These are phyloP conservation scores for Rubia yunnanensis DNA, from an alignment of 257 asterid genomes.

Conservation along the genomic window DNA sequence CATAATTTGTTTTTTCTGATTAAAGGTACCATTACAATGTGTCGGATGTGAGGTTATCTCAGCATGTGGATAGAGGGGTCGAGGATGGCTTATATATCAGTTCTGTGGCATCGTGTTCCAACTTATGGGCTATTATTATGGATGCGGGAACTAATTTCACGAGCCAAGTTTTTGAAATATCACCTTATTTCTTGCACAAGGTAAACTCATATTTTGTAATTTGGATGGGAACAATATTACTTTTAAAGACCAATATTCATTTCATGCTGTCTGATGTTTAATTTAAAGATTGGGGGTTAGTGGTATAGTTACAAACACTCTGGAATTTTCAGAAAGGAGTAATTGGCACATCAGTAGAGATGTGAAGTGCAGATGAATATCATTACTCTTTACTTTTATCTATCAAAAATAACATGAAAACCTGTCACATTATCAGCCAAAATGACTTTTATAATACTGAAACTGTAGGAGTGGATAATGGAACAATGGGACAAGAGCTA, in stretches of 20 bases:
- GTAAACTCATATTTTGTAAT: slow-evolving; percentile 11
- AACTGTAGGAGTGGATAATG: slow-evolving; percentile 40
- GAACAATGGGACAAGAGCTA: slow-evolving; percentile 45
- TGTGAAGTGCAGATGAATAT: no score
- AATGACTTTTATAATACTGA: slow-evolving; percentile 2
- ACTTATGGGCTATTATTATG: slow-evolving; percentile 44
- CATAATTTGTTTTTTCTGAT: background rate
- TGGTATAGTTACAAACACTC: background rate
- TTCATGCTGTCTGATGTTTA: no score
- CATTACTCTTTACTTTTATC: background rate
- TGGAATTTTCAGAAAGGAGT: background rate
- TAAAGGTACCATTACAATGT: slow-evolving; percentile 41
- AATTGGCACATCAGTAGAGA: no score
- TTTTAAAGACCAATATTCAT: background rate
- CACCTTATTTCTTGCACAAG: slow-evolving; percentile 35
- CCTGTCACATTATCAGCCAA: background rate
- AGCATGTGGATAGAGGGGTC: slow-evolving; percentile 37
- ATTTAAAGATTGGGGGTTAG: no score
- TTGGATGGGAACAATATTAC: background rate
- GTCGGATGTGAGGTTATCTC: slow-evolving; percentile 30
- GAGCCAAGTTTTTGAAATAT: slow-evolving; percentile 36
- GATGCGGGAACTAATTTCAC: slow-evolving; percentile 40
- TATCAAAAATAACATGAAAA: no score
- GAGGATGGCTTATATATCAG: slow-evolving; percentile 36
- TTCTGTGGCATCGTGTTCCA: slow-evolving; percentile 41